Evolutionary conservation across 352 stramenopile genomes (phyloP).

Genomic region (Thalassiosira exigua): DNA sequence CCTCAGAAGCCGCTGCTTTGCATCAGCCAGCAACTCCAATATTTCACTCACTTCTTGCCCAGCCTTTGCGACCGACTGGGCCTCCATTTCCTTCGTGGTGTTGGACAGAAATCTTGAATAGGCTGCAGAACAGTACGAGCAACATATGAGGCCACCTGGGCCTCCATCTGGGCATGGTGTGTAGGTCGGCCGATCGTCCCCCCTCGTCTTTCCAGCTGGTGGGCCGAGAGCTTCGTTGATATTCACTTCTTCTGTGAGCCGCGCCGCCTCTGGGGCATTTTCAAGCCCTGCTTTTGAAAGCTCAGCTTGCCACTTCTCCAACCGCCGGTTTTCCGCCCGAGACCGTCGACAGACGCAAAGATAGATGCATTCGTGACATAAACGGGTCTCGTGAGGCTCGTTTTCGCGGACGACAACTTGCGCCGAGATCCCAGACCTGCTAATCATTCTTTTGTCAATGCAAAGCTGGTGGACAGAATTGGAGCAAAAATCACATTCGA

Average conservation of each 20-base stretch:
- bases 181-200: conserved; percentile 36
- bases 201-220: conserved; percentile 9
- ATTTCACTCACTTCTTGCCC: conserved; percentile 75
- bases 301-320: conserved; percentile 61
- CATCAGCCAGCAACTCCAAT: conserved; percentile 76
- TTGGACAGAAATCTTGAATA: conserved; percentile 74
- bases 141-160: conserved; percentile 82
- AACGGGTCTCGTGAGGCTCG: too few species aligned
- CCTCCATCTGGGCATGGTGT: conserved; percentile 71
- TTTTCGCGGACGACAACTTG: too few species aligned
- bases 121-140: conserved; percentile 60
- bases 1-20: conserved; percentile 64
- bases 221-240: conserved; percentile 8
- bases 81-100: conserved; percentile 73
- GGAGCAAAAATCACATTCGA: too few species aligned
- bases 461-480: too few species aligned
- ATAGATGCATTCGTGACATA: too few species aligned
- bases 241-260: conserved; percentile 53
- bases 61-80: conserved; percentile 63
- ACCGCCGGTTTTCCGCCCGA: too few species aligned
- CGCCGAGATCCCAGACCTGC: too few species aligned
- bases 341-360: too few species aligned
- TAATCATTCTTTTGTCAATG: too few species aligned
- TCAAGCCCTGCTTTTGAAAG: conserved; percentile 47
- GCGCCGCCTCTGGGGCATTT: conserved; percentile 40